Evolutionary conservation across 2,329 filamentous ascomycete species (phyloP).

Genomic region (Blumeriella jaapii): DNA sequence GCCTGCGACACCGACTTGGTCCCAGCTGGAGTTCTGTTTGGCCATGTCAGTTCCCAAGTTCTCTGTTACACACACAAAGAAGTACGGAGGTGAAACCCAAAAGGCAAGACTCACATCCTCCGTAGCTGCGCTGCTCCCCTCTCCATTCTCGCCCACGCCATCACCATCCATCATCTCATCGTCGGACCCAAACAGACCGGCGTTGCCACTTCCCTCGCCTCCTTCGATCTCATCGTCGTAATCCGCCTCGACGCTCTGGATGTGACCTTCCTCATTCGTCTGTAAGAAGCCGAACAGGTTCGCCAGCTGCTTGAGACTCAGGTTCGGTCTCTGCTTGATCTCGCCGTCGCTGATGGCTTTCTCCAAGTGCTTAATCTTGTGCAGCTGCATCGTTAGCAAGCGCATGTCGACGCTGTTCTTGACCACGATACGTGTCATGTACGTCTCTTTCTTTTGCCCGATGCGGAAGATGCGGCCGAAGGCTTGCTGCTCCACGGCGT

Average conservation of each 20-base stretch:
- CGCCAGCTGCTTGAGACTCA: conserved; percentile 31
- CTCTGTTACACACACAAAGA: neutral
- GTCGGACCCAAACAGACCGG: no score
- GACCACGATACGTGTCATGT: conserved; percentile 46
- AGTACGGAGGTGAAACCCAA: neutral
- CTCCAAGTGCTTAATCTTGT: conserved; percentile 35
- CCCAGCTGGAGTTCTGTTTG: neutral
- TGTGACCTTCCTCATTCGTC: conserved; percentile 28
- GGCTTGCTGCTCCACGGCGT: conserved; percentile 46
- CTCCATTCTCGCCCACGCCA: no score
- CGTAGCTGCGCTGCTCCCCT: no score
- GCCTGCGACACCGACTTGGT: neutral
- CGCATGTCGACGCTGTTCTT: conserved; percentile 45
- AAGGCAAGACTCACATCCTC: no score
- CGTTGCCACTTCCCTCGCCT: neutral
- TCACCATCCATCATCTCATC: no score
- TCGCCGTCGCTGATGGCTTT: conserved; percentile 19
- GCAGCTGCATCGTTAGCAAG: conserved; percentile 41
- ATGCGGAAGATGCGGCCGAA: conserved; percentile 49
- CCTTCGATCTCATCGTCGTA: conserved; percentile 16
- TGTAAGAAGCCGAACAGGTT: conserved; percentile 34
- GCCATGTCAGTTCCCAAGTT: neutral
- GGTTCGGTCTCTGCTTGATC: conserved; percentile 11
- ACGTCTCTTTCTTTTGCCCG: conserved; percentile 49
- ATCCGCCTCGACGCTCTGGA: conserved; percentile 17